phyloP scores from a whole-genome alignment of 1,139 yeast species.

The Yamadazyma dendronema region DNA sequence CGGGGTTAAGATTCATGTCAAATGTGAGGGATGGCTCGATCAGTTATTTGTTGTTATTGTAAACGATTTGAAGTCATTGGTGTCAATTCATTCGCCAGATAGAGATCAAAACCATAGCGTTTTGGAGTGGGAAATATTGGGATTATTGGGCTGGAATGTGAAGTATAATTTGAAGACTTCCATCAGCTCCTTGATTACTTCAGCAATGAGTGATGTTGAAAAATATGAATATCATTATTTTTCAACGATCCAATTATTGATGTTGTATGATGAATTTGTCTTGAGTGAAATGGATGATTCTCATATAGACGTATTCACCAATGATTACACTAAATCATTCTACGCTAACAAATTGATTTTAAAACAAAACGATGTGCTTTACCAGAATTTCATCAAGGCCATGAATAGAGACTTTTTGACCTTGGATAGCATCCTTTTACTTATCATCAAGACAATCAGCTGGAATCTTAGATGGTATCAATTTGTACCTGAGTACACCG shows the following conservation, averaged over 20 bases:
- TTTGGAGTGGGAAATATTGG: slow-evolving; percentile 43
- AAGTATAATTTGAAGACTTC: slow-evolving; percentile 40
- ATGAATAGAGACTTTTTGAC: slow-evolving; percentile 26
- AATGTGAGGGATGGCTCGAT: slow-evolving; percentile 41
- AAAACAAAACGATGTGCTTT: slow-evolving; percentile 22
- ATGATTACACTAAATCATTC: slow-evolving; percentile 27
- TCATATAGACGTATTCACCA: slow-evolving; percentile 29
- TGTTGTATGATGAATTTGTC: slow-evolving; percentile 42
- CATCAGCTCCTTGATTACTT: slow-evolving; percentile 39
- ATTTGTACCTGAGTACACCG: slow-evolving; percentile 32
- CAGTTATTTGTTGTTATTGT: slow-evolving; percentile 37
- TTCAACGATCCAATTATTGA: slow-evolving; percentile 36
- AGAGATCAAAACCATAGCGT: slow-evolving; percentile 38
- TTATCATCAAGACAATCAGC: slow-evolving; percentile 33
- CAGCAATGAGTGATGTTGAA: slow-evolving; percentile 34
- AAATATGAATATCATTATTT: slow-evolving; percentile 40
- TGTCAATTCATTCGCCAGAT: slow-evolving; percentile 24
- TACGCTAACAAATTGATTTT: slow-evolving; percentile 37
- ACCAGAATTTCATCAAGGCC: slow-evolving; percentile 22
- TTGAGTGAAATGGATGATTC: slow-evolving; percentile 34
- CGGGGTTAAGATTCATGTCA: not conserved
- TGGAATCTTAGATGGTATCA: slow-evolving; percentile 47
- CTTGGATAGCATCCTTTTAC: slow-evolving; percentile 35
- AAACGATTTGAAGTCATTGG: slow-evolving; percentile 37
- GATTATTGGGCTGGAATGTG: slow-evolving; percentile 41